phyloP scores from a whole-genome alignment of 306 rosid genomes.

The Oemleria cerasiformis region DNA sequence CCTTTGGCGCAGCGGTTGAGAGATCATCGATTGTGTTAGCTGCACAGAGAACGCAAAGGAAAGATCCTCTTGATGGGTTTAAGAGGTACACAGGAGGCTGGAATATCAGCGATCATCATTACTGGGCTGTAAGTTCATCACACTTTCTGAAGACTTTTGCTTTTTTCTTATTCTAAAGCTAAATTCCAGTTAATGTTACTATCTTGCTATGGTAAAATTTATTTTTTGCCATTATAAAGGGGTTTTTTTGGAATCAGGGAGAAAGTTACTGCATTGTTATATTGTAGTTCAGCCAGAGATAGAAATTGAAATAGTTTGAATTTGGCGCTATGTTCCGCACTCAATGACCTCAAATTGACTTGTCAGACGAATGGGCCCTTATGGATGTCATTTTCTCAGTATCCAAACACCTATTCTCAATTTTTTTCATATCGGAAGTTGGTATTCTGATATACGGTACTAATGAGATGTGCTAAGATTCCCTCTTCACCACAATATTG shows the following conservation, averaged over 20 bases:
- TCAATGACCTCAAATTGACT: neutral
- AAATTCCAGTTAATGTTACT: neutral
- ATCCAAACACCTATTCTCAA: neutral
- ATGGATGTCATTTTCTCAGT: neutral
- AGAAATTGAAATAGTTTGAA: neutral
- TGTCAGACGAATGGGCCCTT: neutral
- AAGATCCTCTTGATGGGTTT: slow-evolving; percentile 51
- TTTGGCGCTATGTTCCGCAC: neutral
- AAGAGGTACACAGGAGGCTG: slow-evolving; percentile 43
- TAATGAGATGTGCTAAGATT: no score
- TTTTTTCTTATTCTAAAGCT: neutral
- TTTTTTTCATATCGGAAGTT: neutral
- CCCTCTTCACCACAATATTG: no score
- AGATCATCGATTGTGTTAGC: slow-evolving; percentile 38
- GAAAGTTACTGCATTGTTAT: slow-evolving; percentile 3
- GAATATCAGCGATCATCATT: slow-evolving; percentile 57
- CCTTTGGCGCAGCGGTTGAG: slow-evolving; percentile 33
- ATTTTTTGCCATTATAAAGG: neutral
- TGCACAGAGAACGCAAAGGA: slow-evolving; percentile 42
- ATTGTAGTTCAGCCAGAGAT: neutral
- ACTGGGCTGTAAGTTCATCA: slow-evolving; percentile 47
- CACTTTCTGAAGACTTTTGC: neutral
- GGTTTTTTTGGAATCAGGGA: neutral
- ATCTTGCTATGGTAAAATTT: neutral
- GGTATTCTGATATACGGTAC: neutral